phyloP scores from a whole-genome alignment of 495 filamentous ascomycete species.

The Schizothecium vesticola region DNA sequence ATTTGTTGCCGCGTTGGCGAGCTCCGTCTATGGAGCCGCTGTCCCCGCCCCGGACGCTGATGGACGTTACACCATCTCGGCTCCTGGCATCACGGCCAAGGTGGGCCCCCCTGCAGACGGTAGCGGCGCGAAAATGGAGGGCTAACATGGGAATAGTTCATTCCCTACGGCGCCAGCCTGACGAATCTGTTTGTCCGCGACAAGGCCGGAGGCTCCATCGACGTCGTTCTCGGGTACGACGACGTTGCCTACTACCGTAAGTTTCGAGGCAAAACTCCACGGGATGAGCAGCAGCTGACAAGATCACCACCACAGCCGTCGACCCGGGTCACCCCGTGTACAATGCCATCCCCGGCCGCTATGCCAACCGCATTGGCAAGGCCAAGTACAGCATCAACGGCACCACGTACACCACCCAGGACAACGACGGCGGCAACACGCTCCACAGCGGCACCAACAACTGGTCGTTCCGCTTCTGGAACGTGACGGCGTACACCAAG shows the following conservation, averaged over 20 bases:
- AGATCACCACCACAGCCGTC: slow-evolving; percentile 27
- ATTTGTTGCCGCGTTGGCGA: slow-evolving; percentile 15
- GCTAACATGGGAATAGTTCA: slow-evolving; percentile 35
- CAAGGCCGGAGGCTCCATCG: slow-evolving; percentile 49
- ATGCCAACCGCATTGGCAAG: slow-evolving; percentile 53
- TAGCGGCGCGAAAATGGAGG: neutral
- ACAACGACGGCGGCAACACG: slow-evolving; percentile 54
- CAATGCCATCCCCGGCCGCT: slow-evolving; percentile 49
- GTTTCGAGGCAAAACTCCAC: slow-evolving; percentile 5
- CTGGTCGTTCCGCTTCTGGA: slow-evolving; percentile 52
- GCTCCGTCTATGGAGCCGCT: slow-evolving; percentile 5
- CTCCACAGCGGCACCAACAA: slow-evolving; percentile 57
- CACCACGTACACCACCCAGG: slow-evolving; percentile 42
- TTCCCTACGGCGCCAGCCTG: slow-evolving; percentile 50
- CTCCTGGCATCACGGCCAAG: slow-evolving; percentile 49
- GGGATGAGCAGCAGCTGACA: neutral
- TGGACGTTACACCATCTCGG: slow-evolving; percentile 45
- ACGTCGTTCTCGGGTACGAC: slow-evolving; percentile 51
- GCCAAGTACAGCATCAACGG: slow-evolving; percentile 49
- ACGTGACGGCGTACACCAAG: slow-evolving; percentile 50
- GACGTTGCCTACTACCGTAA: slow-evolving; percentile 46
- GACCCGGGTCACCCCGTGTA: slow-evolving; percentile 48
- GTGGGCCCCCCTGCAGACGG: slow-evolving; percentile 19
- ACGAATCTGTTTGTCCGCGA: slow-evolving; percentile 55
- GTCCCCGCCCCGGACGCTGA: slow-evolving; percentile 29